phyloP scores from a whole-genome alignment of 768 basidiomycete species.

The Cantharellus cinnabarinus region DNA sequence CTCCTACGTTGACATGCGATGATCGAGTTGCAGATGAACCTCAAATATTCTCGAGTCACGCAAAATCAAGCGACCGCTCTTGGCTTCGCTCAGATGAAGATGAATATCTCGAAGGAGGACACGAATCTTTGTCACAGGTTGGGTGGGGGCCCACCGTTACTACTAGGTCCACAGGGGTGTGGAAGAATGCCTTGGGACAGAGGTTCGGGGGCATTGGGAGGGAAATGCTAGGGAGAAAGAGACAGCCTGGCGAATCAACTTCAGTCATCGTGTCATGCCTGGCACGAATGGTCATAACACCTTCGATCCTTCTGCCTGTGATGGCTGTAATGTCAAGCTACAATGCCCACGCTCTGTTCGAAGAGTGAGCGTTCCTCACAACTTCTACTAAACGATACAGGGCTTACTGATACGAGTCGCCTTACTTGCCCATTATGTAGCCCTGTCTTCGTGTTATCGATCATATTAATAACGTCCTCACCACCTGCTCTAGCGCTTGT shows the following conservation, averaged over 20 bases:
- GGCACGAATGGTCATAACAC: constrained; percentile 74
- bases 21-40: background rate
- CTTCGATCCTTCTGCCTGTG: constrained; percentile 55
- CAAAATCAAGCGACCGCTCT: background rate
- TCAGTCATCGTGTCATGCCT: constrained; percentile 68
- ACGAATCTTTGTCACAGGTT: background rate
- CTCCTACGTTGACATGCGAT: constrained; percentile 12
- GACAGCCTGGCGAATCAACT: constrained; percentile 41
- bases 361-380: constrained; percentile 36
- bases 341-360: constrained; percentile 41
- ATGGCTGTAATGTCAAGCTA: constrained; percentile 41
- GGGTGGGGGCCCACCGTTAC: no score
- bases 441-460: no score
- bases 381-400: no score
- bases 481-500: no score
- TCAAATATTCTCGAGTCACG: no score
- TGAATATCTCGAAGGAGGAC: background rate
- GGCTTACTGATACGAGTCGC: no score
- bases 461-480: no score
- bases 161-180: no score
- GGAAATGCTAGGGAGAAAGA: constrained; percentile 3
- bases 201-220: constrained; percentile 5
- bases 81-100: background rate
- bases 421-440: no score
- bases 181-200: constrained; percentile 12